phyloP scores from a whole-genome alignment of 179 eudicot genomes.

The Monotropa hypopitys region DNA sequence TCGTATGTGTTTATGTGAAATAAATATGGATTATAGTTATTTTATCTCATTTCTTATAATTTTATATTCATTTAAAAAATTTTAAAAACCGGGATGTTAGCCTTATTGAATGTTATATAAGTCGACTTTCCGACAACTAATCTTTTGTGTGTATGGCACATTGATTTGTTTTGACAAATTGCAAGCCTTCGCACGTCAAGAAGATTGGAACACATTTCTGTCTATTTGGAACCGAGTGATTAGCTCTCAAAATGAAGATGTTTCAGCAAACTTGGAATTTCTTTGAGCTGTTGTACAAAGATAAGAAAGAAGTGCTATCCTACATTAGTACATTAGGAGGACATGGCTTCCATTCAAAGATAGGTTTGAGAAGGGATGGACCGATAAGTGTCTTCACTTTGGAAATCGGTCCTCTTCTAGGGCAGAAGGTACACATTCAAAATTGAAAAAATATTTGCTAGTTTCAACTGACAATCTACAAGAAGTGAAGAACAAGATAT shows the following conservation, averaged over 20 bases:
- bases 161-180: too few species aligned
- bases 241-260: neutral
- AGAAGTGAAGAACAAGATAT: neutral
- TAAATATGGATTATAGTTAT: too few species aligned
- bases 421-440: neutral
- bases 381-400: neutral
- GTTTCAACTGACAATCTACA: neutral
- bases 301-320: neutral
- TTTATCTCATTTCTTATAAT: too few species aligned
- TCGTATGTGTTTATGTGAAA: too few species aligned
- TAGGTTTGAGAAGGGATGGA: neutral
- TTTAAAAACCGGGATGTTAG: too few species aligned
- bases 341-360: neutral
- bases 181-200: neutral
- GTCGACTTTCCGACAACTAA: too few species aligned
- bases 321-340: neutral
- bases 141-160: too few species aligned
- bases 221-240: neutral
- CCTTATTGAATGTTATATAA: too few species aligned
- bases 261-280: neutral
- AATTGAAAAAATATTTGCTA: neutral
- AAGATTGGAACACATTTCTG: neutral
- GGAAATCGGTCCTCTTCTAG: neutral
- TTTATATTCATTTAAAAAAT: too few species aligned
- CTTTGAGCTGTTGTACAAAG: neutral